Evolutionary conservation across 2,329 filamentous ascomycete species (phyloP).

Genomic region (Penicillium palitans): DNA sequence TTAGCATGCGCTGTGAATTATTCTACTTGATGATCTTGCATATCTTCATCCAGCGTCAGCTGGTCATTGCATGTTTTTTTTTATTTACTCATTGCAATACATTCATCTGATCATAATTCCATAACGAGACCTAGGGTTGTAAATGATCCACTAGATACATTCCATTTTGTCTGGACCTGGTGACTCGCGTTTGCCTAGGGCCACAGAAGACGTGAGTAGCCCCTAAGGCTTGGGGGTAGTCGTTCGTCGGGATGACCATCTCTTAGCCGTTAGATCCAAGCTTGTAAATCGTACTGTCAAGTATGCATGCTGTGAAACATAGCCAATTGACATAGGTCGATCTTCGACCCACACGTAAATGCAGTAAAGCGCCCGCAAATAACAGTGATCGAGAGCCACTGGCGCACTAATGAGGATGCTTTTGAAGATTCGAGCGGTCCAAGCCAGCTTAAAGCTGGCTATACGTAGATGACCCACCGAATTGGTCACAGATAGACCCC

Average conservation of each 20-base stretch:
- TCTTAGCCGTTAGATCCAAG: neutral
- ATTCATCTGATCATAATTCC: conserved; percentile 6
- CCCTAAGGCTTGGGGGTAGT: neutral
- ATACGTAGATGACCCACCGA: neutral
- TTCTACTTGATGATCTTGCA: conserved; percentile 23
- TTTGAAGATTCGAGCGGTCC: neutral
- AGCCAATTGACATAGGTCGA: conserved; percentile 2
- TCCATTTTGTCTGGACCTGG: neutral
- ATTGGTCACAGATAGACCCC: conserved; percentile 35
- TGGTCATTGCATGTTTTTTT: conserved; percentile 11
- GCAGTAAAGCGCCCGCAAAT: neutral
- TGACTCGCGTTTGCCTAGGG: neutral
- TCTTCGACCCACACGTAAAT: conserved; percentile 2
- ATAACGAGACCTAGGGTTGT: neutral
- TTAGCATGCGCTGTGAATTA: conserved; percentile 40
- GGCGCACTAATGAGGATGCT: neutral
- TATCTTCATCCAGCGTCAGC: conserved; percentile 18
- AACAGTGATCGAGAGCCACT: neutral
- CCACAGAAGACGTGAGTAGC: neutral
- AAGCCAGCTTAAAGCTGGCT: neutral
- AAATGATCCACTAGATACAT: neutral
- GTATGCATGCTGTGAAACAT: neutral
- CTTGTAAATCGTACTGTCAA: neutral
- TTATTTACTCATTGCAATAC: neutral
- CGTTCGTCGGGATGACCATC: neutral